Base-by-base conservation (phyloP, 805 yeast species). In the Candida tallmaniae region DNA sequence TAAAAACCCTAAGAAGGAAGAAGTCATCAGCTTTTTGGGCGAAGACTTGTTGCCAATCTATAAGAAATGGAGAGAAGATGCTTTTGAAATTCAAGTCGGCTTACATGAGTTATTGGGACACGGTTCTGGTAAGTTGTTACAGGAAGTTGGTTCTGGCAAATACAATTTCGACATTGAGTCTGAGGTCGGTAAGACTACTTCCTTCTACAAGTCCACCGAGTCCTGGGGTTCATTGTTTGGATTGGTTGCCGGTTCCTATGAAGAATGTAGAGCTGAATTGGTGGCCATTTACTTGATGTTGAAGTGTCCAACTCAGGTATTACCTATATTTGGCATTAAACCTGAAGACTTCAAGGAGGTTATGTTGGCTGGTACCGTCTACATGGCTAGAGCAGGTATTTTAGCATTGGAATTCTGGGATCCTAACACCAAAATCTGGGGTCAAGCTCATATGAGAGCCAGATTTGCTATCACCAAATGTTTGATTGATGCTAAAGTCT, bases 401-500 rank as follows among this genome's bases (percentile, higher is more conserved):
- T 51, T 83, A 23, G 90, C 84, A 6, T 69, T 87, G 52, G 95
- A 87, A 57, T 84, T 73, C 55, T 87, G 94, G 87, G 95, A 87
- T 57, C 95, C 95, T 25, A 60, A 60, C 29, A 72, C 85, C 19
- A 64, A 68, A 39, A 86, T 85, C 60, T 87, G 96, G 95, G 96
- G 96, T 20, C 96, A 87, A 63, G 80, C 96, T 10, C 96, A 87
- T 56, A 85, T 86, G 87, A 95, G 86, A 63, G 96, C 95, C 3
- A 71, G 96, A 58, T 87, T 73, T 60, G 85, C 93, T 21, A 86
- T 87, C 46, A 70, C 84, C 71, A 84, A 83, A 62, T 73, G 80
- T 10, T 78, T 84, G 53, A 60, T 83, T 48, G 70, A 77, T 35
- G 80, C 87, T 1, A 79, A 83, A 19, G 80, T 86, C 25, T 78